Base-by-base conservation (phyloP, 352 stramenopile species). In the Phytopythium ostracodes region DNA sequence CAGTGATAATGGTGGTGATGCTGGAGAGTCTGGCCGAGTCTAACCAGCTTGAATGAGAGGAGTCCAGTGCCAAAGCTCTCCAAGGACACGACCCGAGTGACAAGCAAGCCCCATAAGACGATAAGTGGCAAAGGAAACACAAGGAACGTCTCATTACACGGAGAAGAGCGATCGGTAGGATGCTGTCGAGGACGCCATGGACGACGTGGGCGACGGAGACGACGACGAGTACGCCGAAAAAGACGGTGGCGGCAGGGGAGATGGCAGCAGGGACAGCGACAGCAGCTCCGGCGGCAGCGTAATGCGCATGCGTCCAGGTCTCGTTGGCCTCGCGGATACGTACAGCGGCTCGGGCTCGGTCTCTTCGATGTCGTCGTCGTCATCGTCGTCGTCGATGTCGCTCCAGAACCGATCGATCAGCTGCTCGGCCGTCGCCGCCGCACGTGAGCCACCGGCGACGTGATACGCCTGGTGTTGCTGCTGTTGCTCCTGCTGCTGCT, bases 191-290 rank as follows among this genome's bases (percentile, higher is more conserved):
- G 53, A 59, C 12, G 56, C 55, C 15, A 64, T 67, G 53, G 70
- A 70, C 24, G 61, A 65, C 27, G 53, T 68, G 17, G 69, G 65
- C 27, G 69, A 59, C 35, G 57, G 33, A 20, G 52, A 60, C 44
- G 64, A 74, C 44, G 56, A 72, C n/a, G 62, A 59, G 7, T 47
- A 29, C 20, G 35, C 10, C 11, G 22, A 14, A 10, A 22, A 29
- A 4, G 51, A 17, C 5, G 35, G 18, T 15, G 33, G 29, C 22
- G 33, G 24, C 14, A 7, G 33, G 12, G 52, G 52, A 6, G n/a
- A 10, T 15, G 31, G 53, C 38, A 35, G 36, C 10, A 33, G 52
- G 6, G 52, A 33, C 10, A 59, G 33, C 18, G 53, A 35, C 22
- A 46, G 36, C 31, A 58, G 5, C 12, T 59, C 53, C 20, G 35